Base-by-base conservation (phyloP, 2,329 filamentous ascomycete species). In the Microascus cirrosus region DNA sequence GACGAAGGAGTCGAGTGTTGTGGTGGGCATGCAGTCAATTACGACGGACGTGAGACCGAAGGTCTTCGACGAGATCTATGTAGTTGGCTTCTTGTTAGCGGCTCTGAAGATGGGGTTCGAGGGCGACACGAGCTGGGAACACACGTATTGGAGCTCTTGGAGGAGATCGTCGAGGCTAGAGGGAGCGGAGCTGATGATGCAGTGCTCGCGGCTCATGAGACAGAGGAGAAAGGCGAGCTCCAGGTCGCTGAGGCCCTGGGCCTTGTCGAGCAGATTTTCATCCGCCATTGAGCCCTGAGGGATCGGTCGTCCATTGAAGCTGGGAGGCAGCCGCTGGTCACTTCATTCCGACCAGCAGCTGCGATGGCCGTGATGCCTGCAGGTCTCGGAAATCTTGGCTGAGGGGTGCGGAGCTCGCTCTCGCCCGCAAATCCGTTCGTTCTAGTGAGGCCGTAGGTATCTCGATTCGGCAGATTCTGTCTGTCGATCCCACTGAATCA, bases 171-270 rank as follows among this genome's bases (percentile, higher is more conserved):
- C 78, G 59, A 93, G 72, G 56, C 76, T 73, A 39, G 81, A 74
- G 4, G 74, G 69, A 2, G 85, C 81, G 18, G 89, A 88, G 71
- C 90, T 87, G 66, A 97, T 84, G 64, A 97, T 84, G 73, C 90
- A 96, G 70, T 97, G 92, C 70, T 96, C 89, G 63, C 86, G 81
- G 60, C 86, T 84, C 61, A 91, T 79, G 56, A 97, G 81, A 67
- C 87, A 92, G 55, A 96, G 81, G 48, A 97, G 79, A 15, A 88
- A 75, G 25, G 93, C 94, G 60, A 97, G 82, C 73, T 96, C 92
- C 48, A 96, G 79, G 73, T 96, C 92, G 66, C 86, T 89, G 62
- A 97, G 78, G 63, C 83, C 80, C 67, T 92, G 87, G 64, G 95
- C 81, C 70, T 86, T 87, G 62, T 81, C 77, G 61, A 86, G 74